A percentile compares a stretch with the other conserved stretches of the same genome.
Conservation (phyloP, 495 filamentous ascomycete genomes). For the Aspergillus sclerotioniger region DNA sequence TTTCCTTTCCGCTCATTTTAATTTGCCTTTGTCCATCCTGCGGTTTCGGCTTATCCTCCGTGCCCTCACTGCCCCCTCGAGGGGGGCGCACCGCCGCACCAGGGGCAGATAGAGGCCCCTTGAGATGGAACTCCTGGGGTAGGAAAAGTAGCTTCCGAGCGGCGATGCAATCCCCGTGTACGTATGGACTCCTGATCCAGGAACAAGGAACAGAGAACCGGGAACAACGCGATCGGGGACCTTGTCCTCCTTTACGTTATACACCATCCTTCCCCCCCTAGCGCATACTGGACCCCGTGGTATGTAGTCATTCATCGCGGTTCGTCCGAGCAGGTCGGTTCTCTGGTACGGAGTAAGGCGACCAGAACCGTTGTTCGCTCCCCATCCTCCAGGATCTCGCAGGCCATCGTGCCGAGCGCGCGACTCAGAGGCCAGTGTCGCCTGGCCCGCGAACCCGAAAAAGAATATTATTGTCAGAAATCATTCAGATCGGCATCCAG, state of each 20-base stretch:
- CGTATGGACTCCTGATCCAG: background rate
- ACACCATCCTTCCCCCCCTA: background rate
- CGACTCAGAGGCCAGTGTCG: background rate
- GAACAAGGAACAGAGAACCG: no score
- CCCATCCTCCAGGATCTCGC: background rate
- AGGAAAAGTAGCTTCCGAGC: constrained; percentile 1
- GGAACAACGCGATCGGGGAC: background rate
- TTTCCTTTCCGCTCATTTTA: background rate
- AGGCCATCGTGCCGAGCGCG: background rate
- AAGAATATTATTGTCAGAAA: background rate
- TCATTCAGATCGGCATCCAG: constrained; percentile 2
- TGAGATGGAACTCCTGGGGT: constrained; percentile 4
- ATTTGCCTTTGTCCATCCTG: background rate
- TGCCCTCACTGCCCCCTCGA: background rate
- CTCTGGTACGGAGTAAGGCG: background rate
- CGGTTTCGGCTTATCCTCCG: background rate
- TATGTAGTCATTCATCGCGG: background rate
- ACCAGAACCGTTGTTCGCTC: background rate
- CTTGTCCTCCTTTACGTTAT: constrained; percentile 2
- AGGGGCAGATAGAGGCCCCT: constrained; percentile 7
- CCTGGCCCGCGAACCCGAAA: background rate
- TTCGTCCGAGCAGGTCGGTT: background rate
- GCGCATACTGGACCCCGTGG: background rate
- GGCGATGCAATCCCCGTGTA: background rate
- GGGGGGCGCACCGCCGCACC: background rate